Base-by-base conservation (phyloP, 2,329 filamentous ascomycete genomes). In the Capronia epimyces region DNA sequence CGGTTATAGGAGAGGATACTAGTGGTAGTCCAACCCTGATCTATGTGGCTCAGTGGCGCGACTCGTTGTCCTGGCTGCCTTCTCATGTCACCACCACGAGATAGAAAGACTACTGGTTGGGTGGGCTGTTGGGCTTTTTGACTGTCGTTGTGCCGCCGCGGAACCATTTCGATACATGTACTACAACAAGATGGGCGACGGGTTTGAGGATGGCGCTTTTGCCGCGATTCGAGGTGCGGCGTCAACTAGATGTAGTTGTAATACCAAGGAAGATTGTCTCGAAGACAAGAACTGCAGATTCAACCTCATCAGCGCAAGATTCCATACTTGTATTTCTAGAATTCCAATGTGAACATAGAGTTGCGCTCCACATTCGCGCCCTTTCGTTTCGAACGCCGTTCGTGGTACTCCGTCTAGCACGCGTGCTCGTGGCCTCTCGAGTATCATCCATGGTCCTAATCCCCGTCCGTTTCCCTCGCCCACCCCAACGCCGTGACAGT, bases 1-100 rank as follows among this genome's bases (percentile, higher is more conserved):
- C 34, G 34, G 34, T 4, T 56, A 53, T 36, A 42, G 53, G 20
- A 50, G 56, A 43, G 54, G 54, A 25, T 56, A 53, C 43, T 56
- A 53, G 50, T 43, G 29, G 39, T 56, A 24, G n/a, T 42, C 20
- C 24, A 1, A 9, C 7, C 34, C 42, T 42, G 18, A 12, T 20
- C 25, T n/a, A n/a, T n/a, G 13, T 22, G 8, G 8, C 27, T 8
- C 27, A 8, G 27, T 31, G 27, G 8, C 8, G 8, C n/a, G 8
- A 8, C 8, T 31, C 29, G 29, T n/a, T 9, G 29, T 32, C 7
- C 10, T 27, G 6, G 10, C 25, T 27, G 25, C 25, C 25, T 27
- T 5, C 10, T 27, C 6, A 27, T 10, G 25, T 5, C 25, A 6
- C 5, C 25, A 6, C 10, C 25, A 27, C 6, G 10, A 27, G 6